Percentiles rank a stretch among this genome's conserved stretches.
Conservation (phyloP, 73 alveolate species). For the Urostyla sp. region DNA sequence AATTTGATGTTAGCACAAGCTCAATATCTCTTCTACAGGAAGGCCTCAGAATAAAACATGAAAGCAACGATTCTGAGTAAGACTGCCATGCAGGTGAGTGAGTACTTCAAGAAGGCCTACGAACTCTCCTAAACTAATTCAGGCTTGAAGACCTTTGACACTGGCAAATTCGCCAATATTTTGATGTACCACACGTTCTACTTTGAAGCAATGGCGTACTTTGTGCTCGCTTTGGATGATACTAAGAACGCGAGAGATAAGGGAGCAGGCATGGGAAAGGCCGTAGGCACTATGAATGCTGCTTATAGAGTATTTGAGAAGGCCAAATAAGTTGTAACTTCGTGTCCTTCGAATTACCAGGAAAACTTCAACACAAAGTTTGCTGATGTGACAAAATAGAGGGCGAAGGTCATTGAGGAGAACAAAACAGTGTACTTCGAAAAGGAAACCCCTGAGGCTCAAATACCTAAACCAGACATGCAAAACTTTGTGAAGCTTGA, state of each 20-base stretch:
- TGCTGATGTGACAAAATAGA: not conserved
- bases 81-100: conserved; percentile 49
- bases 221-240: conserved; percentile 24
- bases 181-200: conserved; percentile 37
- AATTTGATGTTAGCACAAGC: conserved; percentile 67
- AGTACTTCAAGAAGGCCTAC: conserved; percentile 53
- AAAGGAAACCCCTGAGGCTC: conserved; percentile 19
- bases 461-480: conserved; percentile 7
- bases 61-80: conserved; percentile 35
- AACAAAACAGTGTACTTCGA: conserved; percentile 49
- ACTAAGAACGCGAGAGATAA: conserved; percentile 12
- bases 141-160: not conserved
- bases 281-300: not conserved
- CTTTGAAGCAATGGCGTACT: conserved; percentile 61
- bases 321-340: conserved; percentile 11
- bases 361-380: conserved; percentile 36
- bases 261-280: conserved; percentile 59
- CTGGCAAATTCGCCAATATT: conserved; percentile 43
- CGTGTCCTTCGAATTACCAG: conserved; percentile 35
- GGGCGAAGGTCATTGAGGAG: conserved; percentile 7
- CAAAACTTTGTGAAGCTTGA: conserved; percentile 60
- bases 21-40: conserved; percentile 59
- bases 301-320: not conserved
- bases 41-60: conserved; percentile 40
- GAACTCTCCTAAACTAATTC: conserved; percentile 46